These are phyloP conservation scores for Oldenlandia corymbosa DNA, from an alignment of 257 asterid genomes.

Conservation along the genomic window DNA sequence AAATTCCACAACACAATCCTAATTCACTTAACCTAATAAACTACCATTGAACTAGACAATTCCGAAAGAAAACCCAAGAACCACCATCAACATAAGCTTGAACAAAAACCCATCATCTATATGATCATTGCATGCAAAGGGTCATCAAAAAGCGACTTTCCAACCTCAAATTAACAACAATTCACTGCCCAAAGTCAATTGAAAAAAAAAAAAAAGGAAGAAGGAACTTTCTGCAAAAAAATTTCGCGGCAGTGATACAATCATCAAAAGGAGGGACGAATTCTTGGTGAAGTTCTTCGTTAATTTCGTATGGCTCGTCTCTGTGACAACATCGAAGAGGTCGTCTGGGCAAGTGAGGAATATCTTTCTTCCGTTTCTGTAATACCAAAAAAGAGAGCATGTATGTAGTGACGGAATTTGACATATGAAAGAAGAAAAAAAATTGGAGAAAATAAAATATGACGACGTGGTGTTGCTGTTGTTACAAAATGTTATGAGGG, in stretches of 20 bases:
- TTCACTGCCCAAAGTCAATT: neutral
- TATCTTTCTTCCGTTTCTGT: neutral
- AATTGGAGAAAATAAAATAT: neutral
- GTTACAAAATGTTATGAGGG: constrained; percentile 1
- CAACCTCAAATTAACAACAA: constrained; percentile 8
- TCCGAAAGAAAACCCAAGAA: neutral
- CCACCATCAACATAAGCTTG: neutral
- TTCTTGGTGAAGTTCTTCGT: no score
- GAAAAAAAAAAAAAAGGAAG: neutral
- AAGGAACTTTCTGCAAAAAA: neutral
- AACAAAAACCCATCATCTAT: neutral
- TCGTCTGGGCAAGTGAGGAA: constrained; percentile 11
- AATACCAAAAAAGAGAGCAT: neutral
- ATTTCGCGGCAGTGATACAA: neutral
- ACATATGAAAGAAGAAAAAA: neutral
- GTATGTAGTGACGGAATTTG: neutral
- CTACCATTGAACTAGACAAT: constrained; percentile 6
- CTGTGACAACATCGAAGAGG: constrained; percentile 1
- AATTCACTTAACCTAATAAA: constrained; percentile 10
- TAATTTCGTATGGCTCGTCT: neutral
- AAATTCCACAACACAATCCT: constrained; percentile 8
- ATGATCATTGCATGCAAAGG: constrained; percentile 5
- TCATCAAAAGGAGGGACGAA: neutral
- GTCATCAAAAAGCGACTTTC: neutral
- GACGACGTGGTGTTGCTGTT: neutral